Percentiles rank a stretch among this genome's conserved stretches.
Evolutionary conservation across 2,329 filamentous ascomycete species (phyloP).

Genomic region (Fusarium sp.): DNA sequence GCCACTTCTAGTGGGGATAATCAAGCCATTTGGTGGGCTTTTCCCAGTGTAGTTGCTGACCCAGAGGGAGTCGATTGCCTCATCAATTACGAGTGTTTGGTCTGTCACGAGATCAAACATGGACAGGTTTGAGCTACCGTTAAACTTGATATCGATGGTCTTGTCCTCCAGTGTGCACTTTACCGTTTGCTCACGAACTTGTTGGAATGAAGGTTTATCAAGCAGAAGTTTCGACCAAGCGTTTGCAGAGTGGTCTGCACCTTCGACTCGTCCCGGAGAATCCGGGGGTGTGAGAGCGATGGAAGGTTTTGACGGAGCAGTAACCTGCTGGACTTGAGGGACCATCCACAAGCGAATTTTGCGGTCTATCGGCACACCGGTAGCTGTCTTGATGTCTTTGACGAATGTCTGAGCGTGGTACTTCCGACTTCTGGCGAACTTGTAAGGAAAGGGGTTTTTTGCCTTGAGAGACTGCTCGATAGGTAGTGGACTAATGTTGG

Average conservation of each 20-base stretch:
- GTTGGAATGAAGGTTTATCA: slow-evolving; percentile 67
- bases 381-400: slow-evolving; percentile 76
- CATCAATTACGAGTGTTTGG: slow-evolving; percentile 86
- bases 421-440: slow-evolving; percentile 78
- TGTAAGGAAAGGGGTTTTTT: slow-evolving; percentile 70
- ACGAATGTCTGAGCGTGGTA: slow-evolving; percentile 81
- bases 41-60: slow-evolving; percentile 65
- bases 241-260: slow-evolving; percentile 45
- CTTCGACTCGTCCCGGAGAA: slow-evolving; percentile 53
- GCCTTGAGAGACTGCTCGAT: slow-evolving; percentile 72
- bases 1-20: slow-evolving; percentile 52
- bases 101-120: slow-evolving; percentile 77
- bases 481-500: slow-evolving; percentile 67
- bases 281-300: slow-evolving; percentile 58
- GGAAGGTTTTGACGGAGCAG: slow-evolving; percentile 52
- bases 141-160: slow-evolving; percentile 81
- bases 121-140: slow-evolving; percentile 76
- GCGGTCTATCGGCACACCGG: slow-evolving; percentile 75
- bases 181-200: slow-evolving; percentile 48
- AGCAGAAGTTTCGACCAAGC: slow-evolving; percentile 61
- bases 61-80: slow-evolving; percentile 70
- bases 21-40: slow-evolving; percentile 53
- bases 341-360: slow-evolving; percentile 85
- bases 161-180: slow-evolving; percentile 65
- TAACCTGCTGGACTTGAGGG: slow-evolving; percentile 57